phyloP scores from a whole-genome alignment of 352 stramenopile species.

The Vaucheria bursata region DNA sequence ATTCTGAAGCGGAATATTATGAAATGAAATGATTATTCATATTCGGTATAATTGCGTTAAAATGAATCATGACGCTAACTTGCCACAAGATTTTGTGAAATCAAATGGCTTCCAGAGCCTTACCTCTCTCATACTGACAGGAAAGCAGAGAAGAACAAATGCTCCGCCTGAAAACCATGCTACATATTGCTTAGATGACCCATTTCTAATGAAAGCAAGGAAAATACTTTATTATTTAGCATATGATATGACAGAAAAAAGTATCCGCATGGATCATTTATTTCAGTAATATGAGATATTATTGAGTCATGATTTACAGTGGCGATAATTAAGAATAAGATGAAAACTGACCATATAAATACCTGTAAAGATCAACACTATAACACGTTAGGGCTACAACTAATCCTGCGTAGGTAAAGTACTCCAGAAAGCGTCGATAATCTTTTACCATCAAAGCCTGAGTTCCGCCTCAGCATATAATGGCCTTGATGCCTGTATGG shows the following conservation, averaged over 20 bases:
- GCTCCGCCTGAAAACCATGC: conserved; percentile 54
- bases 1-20: too few species aligned
- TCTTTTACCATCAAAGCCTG: too few species aligned
- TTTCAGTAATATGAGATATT: neutral
- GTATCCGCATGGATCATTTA: neutral
- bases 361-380: conserved; percentile 16
- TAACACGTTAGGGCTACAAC: conserved; percentile 10
- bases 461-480: too few species aligned
- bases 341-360: neutral
- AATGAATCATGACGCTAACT: too few species aligned
- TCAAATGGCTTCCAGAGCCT: too few species aligned
- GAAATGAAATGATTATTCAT: too few species aligned
- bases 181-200: conserved; percentile 46
- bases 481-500: too few species aligned
- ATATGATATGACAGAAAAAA: neutral
- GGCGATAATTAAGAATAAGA: neutral
- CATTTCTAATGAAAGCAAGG: conserved; percentile 10
- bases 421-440: conserved; percentile 10
- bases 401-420: conserved; percentile 16
- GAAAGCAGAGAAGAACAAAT: conserved; percentile 59
- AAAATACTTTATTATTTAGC: neutral
- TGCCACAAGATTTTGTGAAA: too few species aligned
- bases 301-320: neutral
- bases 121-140: conserved; percentile 29
- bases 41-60: too few species aligned